phyloP scores from a whole-genome alignment of 2,329 filamentous ascomycete species.

The Clarireedia hainanense region DNA sequence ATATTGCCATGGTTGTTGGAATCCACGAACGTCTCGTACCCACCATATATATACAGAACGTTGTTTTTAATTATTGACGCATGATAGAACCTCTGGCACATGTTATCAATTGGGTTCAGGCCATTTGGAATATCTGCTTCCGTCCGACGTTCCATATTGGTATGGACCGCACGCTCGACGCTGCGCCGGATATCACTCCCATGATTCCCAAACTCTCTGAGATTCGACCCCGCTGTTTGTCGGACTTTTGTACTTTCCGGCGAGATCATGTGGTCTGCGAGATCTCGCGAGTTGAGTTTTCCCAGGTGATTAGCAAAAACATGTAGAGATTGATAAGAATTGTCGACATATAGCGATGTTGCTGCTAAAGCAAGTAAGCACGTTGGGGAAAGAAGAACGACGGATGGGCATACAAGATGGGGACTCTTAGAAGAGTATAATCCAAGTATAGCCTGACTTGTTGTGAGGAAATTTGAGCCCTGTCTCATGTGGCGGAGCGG shows the following conservation, averaged over 20 bases:
- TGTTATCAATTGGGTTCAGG: slow-evolving; percentile 2
- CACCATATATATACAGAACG: slow-evolving; percentile 5
- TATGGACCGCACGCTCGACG: neutral
- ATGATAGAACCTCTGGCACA: slow-evolving; percentile 9
- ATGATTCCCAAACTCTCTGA: neutral
- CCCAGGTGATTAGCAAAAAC: neutral
- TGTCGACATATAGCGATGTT: neutral
- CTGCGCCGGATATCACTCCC: neutral
- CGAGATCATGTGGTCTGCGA: neutral
- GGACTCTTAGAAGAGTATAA: neutral
- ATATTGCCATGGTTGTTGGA: neutral
- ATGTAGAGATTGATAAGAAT: neutral
- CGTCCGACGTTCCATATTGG: slow-evolving; percentile 2
- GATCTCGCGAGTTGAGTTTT: neutral
- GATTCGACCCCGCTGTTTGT: neutral
- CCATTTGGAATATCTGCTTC: slow-evolving; percentile 2
- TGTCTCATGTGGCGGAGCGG: neutral
- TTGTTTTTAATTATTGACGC: slow-evolving; percentile 5
- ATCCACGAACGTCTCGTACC: slow-evolving; percentile 5
- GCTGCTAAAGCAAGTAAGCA: neutral
- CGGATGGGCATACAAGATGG: neutral
- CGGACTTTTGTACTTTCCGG: neutral
- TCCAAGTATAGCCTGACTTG: neutral
- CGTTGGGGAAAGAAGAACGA: neutral
- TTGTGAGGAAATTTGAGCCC: neutral